Evolutionary conservation across 257 asterid genomes (phyloP).

Genomic region (Nicotiana otophora): DNA sequence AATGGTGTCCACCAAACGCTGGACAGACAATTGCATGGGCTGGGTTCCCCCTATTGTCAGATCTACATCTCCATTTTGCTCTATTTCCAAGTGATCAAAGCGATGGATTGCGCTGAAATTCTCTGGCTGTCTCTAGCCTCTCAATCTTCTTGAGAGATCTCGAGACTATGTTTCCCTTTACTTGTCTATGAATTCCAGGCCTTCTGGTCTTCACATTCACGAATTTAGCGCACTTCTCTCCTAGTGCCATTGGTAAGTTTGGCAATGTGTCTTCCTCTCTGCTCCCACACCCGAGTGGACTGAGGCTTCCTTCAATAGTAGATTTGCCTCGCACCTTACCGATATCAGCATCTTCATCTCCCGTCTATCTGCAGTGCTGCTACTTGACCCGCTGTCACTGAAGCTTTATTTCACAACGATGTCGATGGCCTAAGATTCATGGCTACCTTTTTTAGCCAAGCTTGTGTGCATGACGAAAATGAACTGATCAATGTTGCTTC

Average conservation of each 20-base stretch:
- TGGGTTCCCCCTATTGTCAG: background rate
- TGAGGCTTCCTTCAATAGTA: background rate
- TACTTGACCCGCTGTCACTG: background rate
- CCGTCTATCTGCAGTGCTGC: background rate
- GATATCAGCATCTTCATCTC: background rate
- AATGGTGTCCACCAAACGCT: background rate
- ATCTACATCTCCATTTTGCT: background rate
- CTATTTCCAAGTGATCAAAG: background rate
- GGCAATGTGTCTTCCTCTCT: background rate
- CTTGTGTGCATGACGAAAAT: background rate
- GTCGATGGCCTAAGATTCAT: background rate
- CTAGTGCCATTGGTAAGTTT: background rate
- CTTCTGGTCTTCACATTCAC: background rate
- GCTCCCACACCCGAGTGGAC: background rate
- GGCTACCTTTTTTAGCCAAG: conserved; percentile 7
- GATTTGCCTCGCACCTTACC: background rate
- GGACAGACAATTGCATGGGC: background rate
- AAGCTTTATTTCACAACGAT: background rate
- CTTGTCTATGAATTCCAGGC: background rate
- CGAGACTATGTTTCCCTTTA: background rate
- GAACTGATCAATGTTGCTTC: background rate
- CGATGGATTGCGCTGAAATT: background rate
- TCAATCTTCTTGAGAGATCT: background rate
- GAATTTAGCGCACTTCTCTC: background rate
- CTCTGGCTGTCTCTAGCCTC: background rate